phyloP scores from a whole-genome alignment of 2,329 filamentous ascomycete genomes.

The Rhinocladiella mackenziei region DNA sequence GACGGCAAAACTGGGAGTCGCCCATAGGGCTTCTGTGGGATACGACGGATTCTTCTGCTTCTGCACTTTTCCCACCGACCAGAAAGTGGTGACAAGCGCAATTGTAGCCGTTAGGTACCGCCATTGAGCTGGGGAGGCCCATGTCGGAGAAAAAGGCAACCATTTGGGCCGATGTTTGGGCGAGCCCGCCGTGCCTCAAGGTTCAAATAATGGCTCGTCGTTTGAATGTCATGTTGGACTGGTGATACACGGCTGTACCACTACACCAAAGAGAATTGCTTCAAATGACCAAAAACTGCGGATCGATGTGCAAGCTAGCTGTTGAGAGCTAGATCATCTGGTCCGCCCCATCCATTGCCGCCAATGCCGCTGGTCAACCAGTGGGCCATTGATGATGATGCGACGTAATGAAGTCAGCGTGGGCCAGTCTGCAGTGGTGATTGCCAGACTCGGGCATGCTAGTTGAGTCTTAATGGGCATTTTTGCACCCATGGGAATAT shows the following conservation, averaged over 20 bases:
- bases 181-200: background rate
- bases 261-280: conserved; percentile 2
- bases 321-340: conserved; percentile 19
- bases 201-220: conserved; percentile 6
- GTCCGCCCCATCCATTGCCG: conserved; percentile 13
- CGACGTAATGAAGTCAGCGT: conserved; percentile 27
- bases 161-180: conserved; percentile 12
- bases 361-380: conserved; percentile 16
- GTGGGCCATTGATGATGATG: conserved; percentile 16
- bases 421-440: conserved; percentile 8
- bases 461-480: too few relatives aligned
- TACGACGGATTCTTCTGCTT: conserved; percentile 3
- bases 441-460: conserved; percentile 7
- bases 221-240: background rate
- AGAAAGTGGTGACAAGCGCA: conserved; percentile 4
- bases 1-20: conserved; percentile 15
- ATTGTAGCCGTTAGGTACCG: background rate
- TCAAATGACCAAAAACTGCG: conserved; percentile 17
- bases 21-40: conserved; percentile 5
- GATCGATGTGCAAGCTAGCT: conserved; percentile 16
- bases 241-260: conserved; percentile 16
- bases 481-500: too few relatives aligned
- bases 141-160: conserved; percentile 22
- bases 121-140: conserved; percentile 15
- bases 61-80: background rate